A percentile compares a stretch with the other conserved stretches of the same genome.
Conservation (phyloP, 2,329 filamentous ascomycete genomes). For the Fusarium ambrosium region DNA sequence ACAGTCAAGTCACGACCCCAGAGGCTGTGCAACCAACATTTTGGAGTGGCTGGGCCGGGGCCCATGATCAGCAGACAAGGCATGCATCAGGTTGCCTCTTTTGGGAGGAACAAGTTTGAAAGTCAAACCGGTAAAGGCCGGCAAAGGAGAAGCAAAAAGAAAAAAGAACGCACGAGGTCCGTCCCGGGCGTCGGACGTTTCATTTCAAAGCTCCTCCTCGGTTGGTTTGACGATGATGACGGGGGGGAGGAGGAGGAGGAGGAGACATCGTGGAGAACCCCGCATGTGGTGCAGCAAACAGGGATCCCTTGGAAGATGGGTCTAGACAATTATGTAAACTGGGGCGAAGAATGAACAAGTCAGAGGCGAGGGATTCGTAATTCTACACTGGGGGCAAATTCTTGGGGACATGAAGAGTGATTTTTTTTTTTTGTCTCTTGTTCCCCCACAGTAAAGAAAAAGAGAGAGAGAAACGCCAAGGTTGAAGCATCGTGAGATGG, state of each 20-base stretch:
- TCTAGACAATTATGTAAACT: slow-evolving; percentile 3
- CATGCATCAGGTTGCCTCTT: slow-evolving; percentile 38
- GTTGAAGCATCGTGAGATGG: background rate
- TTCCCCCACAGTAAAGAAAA: background rate
- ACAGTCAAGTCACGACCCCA: background rate
- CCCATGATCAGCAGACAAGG: slow-evolving; percentile 13
- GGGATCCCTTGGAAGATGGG: slow-evolving; percentile 9
- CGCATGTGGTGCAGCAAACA: slow-evolving; percentile 13
- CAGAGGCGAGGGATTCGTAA: slow-evolving; percentile 27
- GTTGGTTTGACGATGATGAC: background rate
- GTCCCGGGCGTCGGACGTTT: slow-evolving; percentile 6
- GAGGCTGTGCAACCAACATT: slow-evolving; percentile 13
- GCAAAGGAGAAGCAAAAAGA: background rate
- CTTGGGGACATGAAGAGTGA: background rate
- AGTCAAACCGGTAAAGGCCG: slow-evolving; percentile 5
- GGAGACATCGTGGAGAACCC: slow-evolving; percentile 38
- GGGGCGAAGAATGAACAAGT: slow-evolving; percentile 12
- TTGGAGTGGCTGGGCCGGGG: slow-evolving; percentile 2
- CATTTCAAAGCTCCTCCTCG: background rate
- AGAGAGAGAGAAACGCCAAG: background rate
- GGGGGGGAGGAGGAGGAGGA: background rate
- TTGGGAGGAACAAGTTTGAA: slow-evolving; percentile 1
- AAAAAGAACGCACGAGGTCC: background rate
- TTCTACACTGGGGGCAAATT: slow-evolving; percentile 1
- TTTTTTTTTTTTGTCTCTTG: background rate